Conservation (phyloP, 345 rosid genomes). For the Ceriops decandra region DNA sequence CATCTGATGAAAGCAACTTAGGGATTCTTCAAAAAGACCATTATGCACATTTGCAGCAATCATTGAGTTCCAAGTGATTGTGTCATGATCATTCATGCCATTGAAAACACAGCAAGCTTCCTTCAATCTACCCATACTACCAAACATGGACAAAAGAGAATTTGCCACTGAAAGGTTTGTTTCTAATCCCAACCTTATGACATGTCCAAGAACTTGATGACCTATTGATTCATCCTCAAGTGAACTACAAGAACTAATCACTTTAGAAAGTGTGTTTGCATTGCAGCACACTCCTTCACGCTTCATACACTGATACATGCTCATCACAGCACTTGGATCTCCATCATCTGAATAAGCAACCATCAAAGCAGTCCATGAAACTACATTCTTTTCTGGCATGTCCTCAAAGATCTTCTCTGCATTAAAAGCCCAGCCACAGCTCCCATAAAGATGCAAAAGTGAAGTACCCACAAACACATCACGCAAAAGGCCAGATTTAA, state of each 20-base stretch:
- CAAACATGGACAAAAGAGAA: constrained; percentile 74
- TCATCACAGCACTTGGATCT: constrained; percentile 49
- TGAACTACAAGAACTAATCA: constrained; percentile 56
- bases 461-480: constrained; percentile 84
- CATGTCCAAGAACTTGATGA: constrained; percentile 55
- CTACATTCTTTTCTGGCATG: constrained; percentile 75
- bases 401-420: constrained; percentile 71
- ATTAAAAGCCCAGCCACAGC: constrained; percentile 38
- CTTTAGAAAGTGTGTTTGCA: constrained; percentile 61
- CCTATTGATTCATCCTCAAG: constrained; percentile 53
- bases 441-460: constrained; percentile 72
- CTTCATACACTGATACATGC: constrained; percentile 47
- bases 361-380: constrained; percentile 94
- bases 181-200: constrained; percentile 53
- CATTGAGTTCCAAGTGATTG: constrained; percentile 80
- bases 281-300: constrained; percentile 51
- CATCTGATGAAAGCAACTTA: constrained; percentile 50
- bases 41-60: constrained; percentile 53
- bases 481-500: constrained; percentile 50
- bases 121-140: constrained; percentile 40
- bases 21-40: constrained; percentile 44
- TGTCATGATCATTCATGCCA: constrained; percentile 56
- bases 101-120: constrained; percentile 50
- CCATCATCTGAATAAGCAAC: constrained; percentile 54
- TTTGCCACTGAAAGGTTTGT: constrained; percentile 58